Evolutionary conservation across 1,284 basidiomycete species (phyloP).

Genomic region (Tylopilus sp.): DNA sequence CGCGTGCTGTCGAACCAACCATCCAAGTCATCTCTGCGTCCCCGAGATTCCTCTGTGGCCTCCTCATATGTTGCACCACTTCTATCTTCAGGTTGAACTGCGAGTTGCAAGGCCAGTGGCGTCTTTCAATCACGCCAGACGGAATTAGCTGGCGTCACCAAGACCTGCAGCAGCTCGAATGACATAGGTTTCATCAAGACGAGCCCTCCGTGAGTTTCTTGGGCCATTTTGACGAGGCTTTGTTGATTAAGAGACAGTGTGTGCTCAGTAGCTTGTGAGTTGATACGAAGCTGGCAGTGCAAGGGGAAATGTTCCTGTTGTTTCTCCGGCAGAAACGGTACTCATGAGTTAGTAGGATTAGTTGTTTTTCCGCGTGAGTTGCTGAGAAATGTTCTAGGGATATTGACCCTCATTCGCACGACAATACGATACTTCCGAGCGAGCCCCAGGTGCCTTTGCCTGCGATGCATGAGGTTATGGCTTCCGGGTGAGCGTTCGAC

Average conservation of each 20-base stretch:
- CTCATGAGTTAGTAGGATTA: conserved; percentile 21
- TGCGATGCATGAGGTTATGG: conserved; percentile 36
- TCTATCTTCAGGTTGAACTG: conserved; percentile 18
- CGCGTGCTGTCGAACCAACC: conserved; percentile 16
- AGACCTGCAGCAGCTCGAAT: conserved; percentile 30
- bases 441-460: conserved; percentile 37
- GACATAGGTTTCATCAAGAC: conserved; percentile 22
- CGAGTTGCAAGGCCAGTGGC: conserved; percentile 27
- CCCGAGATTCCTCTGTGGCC: conserved; percentile 23
- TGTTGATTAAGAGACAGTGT: not conserved
- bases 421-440: conserved; percentile 25
- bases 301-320: conserved; percentile 7
- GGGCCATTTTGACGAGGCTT: not conserved
- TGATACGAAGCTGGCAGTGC: conserved; percentile 30
- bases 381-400: conserved; percentile 13
- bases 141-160: conserved; percentile 31
- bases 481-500: conserved; percentile 26
- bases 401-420: conserved; percentile 35
- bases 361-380: conserved; percentile 6
- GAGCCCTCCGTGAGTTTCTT: conserved; percentile 20
- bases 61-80: conserved; percentile 24
- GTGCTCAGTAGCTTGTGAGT: conserved; percentile 26
- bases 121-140: conserved; percentile 27
- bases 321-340: conserved; percentile 29
- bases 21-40: conserved; percentile 27